Percentiles rank a stretch among this genome's conserved stretches.
These are phyloP conservation scores for Mallotus nudiflorus DNA, from an alignment of 345 rosid species.

Conservation along the genomic window DNA sequence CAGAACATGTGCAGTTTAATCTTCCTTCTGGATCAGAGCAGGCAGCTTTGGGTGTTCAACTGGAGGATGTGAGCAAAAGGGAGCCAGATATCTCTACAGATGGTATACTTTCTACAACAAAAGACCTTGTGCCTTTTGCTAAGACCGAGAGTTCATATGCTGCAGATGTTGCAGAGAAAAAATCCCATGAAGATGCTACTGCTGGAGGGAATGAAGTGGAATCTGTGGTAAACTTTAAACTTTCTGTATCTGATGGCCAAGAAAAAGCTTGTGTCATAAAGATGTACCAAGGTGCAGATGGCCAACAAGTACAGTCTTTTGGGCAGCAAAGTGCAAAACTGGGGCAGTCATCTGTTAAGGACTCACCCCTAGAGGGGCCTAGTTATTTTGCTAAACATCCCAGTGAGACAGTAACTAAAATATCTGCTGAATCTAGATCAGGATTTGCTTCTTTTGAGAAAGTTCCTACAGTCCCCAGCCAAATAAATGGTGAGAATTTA, in stretches of 20 bases:
- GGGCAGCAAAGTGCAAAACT: constrained; percentile 38
- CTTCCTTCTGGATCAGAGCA: constrained; percentile 35
- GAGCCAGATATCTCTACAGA: constrained; percentile 19
- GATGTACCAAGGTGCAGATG: constrained; percentile 30
- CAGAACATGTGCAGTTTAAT: constrained; percentile 29
- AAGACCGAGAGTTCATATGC: constrained; percentile 33
- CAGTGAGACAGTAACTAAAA: constrained; percentile 38
- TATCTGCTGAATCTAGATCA: constrained; percentile 33
- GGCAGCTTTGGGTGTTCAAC: constrained; percentile 18
- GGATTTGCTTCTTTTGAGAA: constrained; percentile 36
- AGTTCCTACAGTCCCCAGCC: constrained; percentile 30
- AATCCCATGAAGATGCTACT: constrained; percentile 11
- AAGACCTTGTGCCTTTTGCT: constrained; percentile 30
- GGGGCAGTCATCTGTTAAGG: constrained; percentile 41
- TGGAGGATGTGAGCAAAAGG: constrained; percentile 21
- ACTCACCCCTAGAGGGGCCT: constrained; percentile 30
- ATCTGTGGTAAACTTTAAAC: constrained; percentile 15
- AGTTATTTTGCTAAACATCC: constrained; percentile 16
- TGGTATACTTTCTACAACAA: constrained; percentile 28
- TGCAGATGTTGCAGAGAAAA: constrained; percentile 23
- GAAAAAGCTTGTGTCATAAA: constrained; percentile 31
- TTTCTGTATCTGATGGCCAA: constrained; percentile 34
- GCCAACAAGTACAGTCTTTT: constrained; percentile 33
- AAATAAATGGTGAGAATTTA: constrained; percentile 24
- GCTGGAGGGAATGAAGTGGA: constrained; percentile 25